These are phyloP conservation scores for Monosporozyma solicola DNA, from an alignment of 805 yeast species.

Conservation along the genomic window DNA sequence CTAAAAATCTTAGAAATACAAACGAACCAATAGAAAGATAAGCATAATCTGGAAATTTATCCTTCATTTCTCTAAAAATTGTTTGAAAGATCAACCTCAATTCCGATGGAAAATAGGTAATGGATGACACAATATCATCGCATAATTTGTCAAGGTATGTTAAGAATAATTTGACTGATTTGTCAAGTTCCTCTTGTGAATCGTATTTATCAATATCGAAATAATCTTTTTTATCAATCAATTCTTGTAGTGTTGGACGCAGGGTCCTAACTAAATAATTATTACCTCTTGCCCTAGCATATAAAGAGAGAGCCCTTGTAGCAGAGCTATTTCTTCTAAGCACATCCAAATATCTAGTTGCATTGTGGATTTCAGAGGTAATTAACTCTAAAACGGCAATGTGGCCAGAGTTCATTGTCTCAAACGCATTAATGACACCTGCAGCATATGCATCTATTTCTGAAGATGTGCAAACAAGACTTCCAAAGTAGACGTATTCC, in stretches of 20 bases:
- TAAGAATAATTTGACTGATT: slow-evolving; percentile 40
- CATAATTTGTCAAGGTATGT: slow-evolving; percentile 46
- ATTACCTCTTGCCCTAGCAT: slow-evolving; percentile 53
- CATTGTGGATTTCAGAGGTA: slow-evolving; percentile 48
- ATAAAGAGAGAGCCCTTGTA: slow-evolving; percentile 60
- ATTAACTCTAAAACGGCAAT: slow-evolving; percentile 45
- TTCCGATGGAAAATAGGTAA: slow-evolving; percentile 54
- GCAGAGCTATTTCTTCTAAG: slow-evolving; percentile 73
- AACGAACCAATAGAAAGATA: slow-evolving; percentile 74
- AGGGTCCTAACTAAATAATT: slow-evolving; percentile 45
- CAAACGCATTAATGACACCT: slow-evolving; percentile 47
- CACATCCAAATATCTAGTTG: slow-evolving; percentile 56
- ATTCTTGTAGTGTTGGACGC: slow-evolving; percentile 45
- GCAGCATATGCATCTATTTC: slow-evolving; percentile 64
- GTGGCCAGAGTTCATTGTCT: slow-evolving; percentile 31
- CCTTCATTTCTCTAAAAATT: slow-evolving; percentile 44
- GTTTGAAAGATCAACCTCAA: slow-evolving; percentile 60
- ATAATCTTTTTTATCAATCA: slow-evolving; percentile 39
- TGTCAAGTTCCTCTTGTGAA: slow-evolving; percentile 30
- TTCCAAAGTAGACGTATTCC: slow-evolving; percentile 41
- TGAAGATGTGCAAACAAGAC: slow-evolving; percentile 50
- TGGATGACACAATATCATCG: slow-evolving; percentile 45
- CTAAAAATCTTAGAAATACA: slow-evolving; percentile 64
- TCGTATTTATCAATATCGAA: slow-evolving; percentile 54
- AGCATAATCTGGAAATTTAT: slow-evolving; percentile 54